Percentiles rank a stretch among this genome's conserved stretches.
These are phyloP conservation scores for Nepenthes mirabilis DNA, from an alignment of 148 eudicot genomes.

Conservation along the genomic window DNA sequence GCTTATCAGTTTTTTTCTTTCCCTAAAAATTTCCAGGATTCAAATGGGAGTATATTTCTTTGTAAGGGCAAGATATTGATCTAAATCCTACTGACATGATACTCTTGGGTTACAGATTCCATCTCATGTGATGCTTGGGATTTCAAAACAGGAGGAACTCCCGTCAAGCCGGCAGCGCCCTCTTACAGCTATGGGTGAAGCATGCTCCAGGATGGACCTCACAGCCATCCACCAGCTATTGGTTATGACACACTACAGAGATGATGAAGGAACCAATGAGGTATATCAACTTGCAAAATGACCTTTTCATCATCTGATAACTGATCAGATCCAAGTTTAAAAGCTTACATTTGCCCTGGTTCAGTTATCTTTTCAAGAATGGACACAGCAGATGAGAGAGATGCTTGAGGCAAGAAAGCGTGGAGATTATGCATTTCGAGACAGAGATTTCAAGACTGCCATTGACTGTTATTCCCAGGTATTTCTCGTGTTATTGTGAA, in stretches of 20 bases:
- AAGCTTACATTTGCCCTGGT: neutral
- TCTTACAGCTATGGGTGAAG: constrained; percentile 11
- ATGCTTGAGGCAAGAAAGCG: constrained; percentile 12
- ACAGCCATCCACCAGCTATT: constrained; percentile 13
- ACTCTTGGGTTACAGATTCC: constrained; percentile 7
- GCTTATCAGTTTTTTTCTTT: no score
- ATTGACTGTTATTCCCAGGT: constrained; percentile 14
- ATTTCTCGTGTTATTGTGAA: neutral
- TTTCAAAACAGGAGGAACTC: constrained; percentile 4
- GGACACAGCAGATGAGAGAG: constrained; percentile 15
- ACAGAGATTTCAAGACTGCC: constrained; percentile 10
- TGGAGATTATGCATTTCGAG: constrained; percentile 10
- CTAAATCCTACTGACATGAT: neutral
- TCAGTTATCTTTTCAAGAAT: constrained; percentile 14
- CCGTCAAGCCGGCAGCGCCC: constrained; percentile 5
- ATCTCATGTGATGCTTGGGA: constrained; percentile 11
- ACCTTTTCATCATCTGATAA: neutral
- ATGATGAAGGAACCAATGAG: constrained; percentile 10
- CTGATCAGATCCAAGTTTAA: neutral
- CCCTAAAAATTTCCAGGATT: no score
- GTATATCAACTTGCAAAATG: neutral
- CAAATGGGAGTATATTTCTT: no score
- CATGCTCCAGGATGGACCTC: constrained; percentile 13
- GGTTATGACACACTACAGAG: constrained; percentile 12
- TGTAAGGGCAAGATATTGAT: no score